Percentiles rank a stretch among this genome's conserved stretches.
phyloP scores from a whole-genome alignment of 441 rosid species.

The Jatropha podagrica region DNA sequence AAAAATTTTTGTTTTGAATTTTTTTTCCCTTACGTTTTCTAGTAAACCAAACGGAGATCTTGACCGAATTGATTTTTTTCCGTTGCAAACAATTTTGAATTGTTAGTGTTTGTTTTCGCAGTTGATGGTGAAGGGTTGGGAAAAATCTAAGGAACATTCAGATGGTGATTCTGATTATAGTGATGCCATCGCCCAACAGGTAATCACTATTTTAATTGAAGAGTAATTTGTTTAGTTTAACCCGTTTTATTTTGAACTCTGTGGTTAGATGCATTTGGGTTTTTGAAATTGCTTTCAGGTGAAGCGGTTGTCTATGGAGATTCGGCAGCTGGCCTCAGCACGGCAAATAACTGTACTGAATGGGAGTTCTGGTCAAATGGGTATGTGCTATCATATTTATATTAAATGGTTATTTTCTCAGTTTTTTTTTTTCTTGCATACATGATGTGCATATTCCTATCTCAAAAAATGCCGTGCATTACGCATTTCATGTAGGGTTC shows the following conservation, averaged over 20 bases:
- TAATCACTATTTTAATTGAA: slow-evolving; percentile 20
- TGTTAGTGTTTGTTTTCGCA: slow-evolving; percentile 7
- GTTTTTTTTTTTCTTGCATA: background rate
- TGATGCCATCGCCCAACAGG: slow-evolving; percentile 64
- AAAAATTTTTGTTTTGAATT: background rate
- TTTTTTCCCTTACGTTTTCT: background rate
- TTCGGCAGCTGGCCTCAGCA: slow-evolving; percentile 59
- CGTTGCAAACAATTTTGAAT: background rate
- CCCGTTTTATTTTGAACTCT: background rate
- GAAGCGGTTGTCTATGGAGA: slow-evolving; percentile 63
- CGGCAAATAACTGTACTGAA: slow-evolving; percentile 81
- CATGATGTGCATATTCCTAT: background rate
- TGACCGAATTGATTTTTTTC: too few relatives aligned
- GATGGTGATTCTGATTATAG: slow-evolving; percentile 55
- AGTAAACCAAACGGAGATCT: background rate
- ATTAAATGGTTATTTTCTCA: background rate
- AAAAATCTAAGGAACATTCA: slow-evolving; percentile 49
- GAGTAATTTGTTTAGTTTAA: background rate
- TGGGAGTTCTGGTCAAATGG: slow-evolving; percentile 57
- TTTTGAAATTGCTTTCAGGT: slow-evolving; percentile 38
- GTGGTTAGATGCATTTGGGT: slow-evolving; percentile 6
- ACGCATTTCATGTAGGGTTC: background rate
- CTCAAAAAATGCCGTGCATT: background rate
- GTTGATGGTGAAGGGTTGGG: slow-evolving; percentile 55
- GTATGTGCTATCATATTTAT: slow-evolving; percentile 27